These are phyloP conservation scores for Trametes villosa DNA, from an alignment of 768 basidiomycete species.

Conservation along the genomic window DNA sequence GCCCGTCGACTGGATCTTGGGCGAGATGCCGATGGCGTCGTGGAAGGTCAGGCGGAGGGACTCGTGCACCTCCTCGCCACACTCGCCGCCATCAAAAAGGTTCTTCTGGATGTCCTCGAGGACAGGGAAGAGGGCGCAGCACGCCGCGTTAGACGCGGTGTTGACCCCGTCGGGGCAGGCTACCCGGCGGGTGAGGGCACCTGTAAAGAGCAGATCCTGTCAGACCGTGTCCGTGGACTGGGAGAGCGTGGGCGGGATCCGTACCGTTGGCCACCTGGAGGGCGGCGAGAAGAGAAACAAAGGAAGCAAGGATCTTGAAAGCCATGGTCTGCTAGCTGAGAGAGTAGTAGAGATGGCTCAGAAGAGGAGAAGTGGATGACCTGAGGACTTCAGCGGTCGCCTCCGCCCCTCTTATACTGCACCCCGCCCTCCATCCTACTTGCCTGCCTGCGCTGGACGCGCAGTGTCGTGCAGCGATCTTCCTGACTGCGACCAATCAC, in stretches of 20 bases:
- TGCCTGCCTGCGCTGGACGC: background rate
- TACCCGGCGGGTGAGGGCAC: constrained; percentile 23
- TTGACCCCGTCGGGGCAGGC: constrained; percentile 20
- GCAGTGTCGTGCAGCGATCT: background rate
- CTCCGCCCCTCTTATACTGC: constrained; percentile 3
- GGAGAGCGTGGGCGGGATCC: background rate
- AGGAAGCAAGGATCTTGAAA: constrained; percentile 13
- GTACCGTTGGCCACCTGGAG: constrained; percentile 22
- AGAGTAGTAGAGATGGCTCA: background rate
- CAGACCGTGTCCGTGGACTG: background rate
- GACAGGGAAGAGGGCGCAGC: constrained; percentile 17
- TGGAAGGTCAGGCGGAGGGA: constrained; percentile 34
- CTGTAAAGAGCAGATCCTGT: background rate
- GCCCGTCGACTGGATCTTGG: constrained; percentile 9
- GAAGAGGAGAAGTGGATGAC: background rate
- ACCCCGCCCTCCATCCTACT: background rate
- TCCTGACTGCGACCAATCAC: constrained; percentile 4
- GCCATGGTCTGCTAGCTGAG: constrained; percentile 9
- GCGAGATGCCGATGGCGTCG: constrained; percentile 26
- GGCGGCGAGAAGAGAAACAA: constrained; percentile 13
- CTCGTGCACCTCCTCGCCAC: constrained; percentile 39
- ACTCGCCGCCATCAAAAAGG: constrained; percentile 39
- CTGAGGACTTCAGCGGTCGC: background rate
- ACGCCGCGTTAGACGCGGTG: constrained; percentile 17
- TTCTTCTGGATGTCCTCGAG: constrained; percentile 34